Evolutionary conservation across 2,329 filamentous ascomycete species (phyloP).

Genomic region (Malbranchea zuffiana): DNA sequence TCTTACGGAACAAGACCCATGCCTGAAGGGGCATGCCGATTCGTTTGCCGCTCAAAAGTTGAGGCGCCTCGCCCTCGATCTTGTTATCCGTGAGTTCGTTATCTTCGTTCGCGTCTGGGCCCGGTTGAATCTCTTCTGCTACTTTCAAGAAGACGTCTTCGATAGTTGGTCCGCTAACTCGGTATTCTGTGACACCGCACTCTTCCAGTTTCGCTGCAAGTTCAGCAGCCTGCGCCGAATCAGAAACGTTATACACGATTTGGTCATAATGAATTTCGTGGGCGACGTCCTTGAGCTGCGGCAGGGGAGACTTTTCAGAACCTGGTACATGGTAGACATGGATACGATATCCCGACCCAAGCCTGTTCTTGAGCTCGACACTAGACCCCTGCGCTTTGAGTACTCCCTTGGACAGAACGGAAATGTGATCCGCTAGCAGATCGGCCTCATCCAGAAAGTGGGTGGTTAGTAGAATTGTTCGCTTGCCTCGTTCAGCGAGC

Average conservation of each 20-base stretch:
- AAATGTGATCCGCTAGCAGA: constrained; percentile 76
- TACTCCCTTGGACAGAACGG: constrained; percentile 72
- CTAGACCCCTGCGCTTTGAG: constrained; percentile 75
- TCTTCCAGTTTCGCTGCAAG: constrained; percentile 61
- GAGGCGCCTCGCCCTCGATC: constrained; percentile 17
- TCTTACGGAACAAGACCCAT: constrained; percentile 64
- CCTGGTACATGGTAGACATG: constrained; percentile 54
- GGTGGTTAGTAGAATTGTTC: constrained; percentile 80
- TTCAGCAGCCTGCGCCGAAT: constrained; percentile 58
- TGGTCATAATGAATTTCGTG: constrained; percentile 57
- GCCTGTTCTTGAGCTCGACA: constrained; percentile 68
- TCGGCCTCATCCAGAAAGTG: constrained; percentile 94
- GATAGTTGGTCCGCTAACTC: constrained; percentile 78
- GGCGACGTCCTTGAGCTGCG: constrained; percentile 44
- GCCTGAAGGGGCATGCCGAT: constrained; percentile 62
- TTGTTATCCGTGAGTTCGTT: constrained; percentile 14
- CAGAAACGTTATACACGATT: constrained; percentile 59
- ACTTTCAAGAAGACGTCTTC: constrained; percentile 86
- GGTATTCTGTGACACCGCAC: constrained; percentile 60
- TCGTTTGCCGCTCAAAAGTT: constrained; percentile 55
- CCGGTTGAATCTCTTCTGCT: constrained; percentile 58
- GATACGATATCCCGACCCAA: constrained; percentile 77
- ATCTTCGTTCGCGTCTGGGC: constrained; percentile 8
- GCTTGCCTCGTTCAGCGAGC: constrained; percentile 65
- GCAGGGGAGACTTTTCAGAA: constrained; percentile 34